Percentiles rank a stretch among this genome's conserved stretches.
phyloP scores from a whole-genome alignment of 345 rosid genomes.

The Salix dunnii region DNA sequence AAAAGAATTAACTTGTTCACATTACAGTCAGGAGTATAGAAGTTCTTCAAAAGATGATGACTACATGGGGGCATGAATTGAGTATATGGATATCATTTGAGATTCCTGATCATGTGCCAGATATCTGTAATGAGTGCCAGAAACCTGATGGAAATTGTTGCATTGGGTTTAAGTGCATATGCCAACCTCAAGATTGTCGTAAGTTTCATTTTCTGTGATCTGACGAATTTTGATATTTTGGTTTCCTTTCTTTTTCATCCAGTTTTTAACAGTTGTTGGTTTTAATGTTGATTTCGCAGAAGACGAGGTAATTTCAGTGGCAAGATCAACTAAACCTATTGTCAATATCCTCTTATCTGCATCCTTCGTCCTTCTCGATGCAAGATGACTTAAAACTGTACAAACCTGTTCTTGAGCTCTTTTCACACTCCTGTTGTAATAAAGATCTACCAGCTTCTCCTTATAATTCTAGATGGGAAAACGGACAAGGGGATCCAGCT shows the following conservation, averaged over 20 bases:
- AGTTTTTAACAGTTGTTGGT: neutral
- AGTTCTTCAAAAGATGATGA: conserved; percentile 16
- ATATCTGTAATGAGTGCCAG: conserved; percentile 49
- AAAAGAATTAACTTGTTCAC: conserved; percentile 38
- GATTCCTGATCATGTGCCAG: conserved; percentile 55
- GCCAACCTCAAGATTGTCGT: conserved; percentile 68
- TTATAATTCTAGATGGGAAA: neutral
- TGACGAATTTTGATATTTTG: neutral
- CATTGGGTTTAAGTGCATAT: conserved; percentile 55
- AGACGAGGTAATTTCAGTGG: conserved; percentile 35
- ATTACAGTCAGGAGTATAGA: conserved; percentile 27
- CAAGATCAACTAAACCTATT: conserved; percentile 13
- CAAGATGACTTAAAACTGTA: neutral
- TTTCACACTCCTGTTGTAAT: neutral
- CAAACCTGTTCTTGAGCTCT: neutral
- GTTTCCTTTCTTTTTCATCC: neutral
- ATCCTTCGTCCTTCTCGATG: neutral
- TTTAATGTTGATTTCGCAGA: conserved; percentile 34
- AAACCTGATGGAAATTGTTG: conserved; percentile 68
- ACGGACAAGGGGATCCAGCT: neutral
- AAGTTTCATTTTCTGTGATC: conserved; percentile 18
- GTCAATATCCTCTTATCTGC: conserved; percentile 16
- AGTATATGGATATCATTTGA: conserved; percentile 52
- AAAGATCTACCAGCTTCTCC: neutral
- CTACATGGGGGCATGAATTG: conserved; percentile 17